A percentile compares a stretch with the other conserved stretches of the same genome.
These are phyloP conservation scores for Colletotrichum musicola DNA, from an alignment of 2,329 filamentous ascomycete genomes.

Conservation along the genomic window DNA sequence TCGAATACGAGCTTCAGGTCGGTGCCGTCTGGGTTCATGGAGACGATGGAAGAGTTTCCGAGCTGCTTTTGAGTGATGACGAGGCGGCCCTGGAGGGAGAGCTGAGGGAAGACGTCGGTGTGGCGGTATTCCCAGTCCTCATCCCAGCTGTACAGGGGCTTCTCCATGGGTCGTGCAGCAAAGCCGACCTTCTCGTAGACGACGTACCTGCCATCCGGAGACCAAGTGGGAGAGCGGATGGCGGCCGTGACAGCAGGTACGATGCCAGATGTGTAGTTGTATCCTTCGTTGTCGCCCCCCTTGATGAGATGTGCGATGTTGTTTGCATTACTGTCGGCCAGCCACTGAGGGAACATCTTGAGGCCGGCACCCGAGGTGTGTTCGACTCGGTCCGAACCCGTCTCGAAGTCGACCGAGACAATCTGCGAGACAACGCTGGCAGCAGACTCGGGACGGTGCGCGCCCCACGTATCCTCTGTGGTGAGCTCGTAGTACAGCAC, in stretches of 20 bases:
- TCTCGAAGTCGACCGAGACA: slow-evolving; percentile 30
- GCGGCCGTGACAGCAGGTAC: slow-evolving; percentile 16
- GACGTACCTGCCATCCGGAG: slow-evolving; percentile 28
- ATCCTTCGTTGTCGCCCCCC: slow-evolving; percentile 24
- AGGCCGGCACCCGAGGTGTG: slow-evolving; percentile 20
- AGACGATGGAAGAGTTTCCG: slow-evolving; percentile 34
- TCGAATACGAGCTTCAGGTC: slow-evolving; percentile 32
- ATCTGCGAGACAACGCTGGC: slow-evolving; percentile 24
- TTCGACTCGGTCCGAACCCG: slow-evolving; percentile 21
- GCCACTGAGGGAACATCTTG: slow-evolving; percentile 30
- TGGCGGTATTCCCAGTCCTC: slow-evolving; percentile 32
- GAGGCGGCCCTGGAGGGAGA: slow-evolving; percentile 27
- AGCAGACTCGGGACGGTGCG: slow-evolving; percentile 27
- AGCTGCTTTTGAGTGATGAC: slow-evolving; percentile 30
- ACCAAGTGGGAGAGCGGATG: slow-evolving; percentile 30
- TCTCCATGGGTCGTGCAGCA: slow-evolving; percentile 28
- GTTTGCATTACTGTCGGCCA: neutral
- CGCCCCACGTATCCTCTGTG: slow-evolving; percentile 27
- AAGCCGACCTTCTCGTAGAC: slow-evolving; percentile 32
- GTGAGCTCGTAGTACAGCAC: slow-evolving; percentile 28
- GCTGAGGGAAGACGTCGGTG: slow-evolving; percentile 32
- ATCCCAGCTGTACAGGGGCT: slow-evolving; percentile 29
- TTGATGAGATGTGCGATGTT: slow-evolving; percentile 31
- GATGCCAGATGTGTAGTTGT: slow-evolving; percentile 21
- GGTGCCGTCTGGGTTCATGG: slow-evolving; percentile 30